These are phyloP conservation scores for Heliocybe sulcata DNA, from an alignment of 1,284 basidiomycete genomes.

Conservation along the genomic window DNA sequence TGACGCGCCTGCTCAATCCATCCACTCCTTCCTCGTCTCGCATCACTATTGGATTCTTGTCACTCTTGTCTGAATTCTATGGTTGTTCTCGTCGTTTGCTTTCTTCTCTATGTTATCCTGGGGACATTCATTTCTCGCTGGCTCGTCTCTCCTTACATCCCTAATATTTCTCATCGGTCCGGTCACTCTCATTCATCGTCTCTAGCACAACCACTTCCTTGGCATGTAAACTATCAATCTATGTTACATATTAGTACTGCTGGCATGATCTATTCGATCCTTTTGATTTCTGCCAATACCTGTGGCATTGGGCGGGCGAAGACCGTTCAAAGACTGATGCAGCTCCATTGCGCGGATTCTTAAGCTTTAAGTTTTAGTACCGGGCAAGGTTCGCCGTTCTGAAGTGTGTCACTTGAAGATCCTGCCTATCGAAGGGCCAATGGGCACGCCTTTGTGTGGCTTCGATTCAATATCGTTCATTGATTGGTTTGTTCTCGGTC, in stretches of 20 bases:
- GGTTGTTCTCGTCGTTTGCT: not conserved
- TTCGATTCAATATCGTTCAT: too few relatives aligned
- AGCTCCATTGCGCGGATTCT: too few relatives aligned
- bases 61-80: conserved; percentile 5
- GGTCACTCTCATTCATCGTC: not conserved
- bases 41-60: not conserved
- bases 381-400: too few relatives aligned
- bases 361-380: too few relatives aligned
- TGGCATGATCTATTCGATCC: not conserved
- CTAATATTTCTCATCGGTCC: not conserved
- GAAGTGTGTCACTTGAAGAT: too few relatives aligned
- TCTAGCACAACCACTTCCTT: not conserved
- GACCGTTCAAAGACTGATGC: too few relatives aligned
- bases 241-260: conserved; percentile 1
- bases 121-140: not conserved
- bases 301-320: too few relatives aligned
- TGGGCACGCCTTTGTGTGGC: too few relatives aligned
- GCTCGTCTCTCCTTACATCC: not conserved
- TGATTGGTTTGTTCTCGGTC: too few relatives aligned
- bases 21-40: not conserved
- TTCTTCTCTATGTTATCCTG: not conserved
- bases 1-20: not conserved
- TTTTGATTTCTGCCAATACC: too few relatives aligned
- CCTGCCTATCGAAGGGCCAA: too few relatives aligned
- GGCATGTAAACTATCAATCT: conserved; percentile 1